These are phyloP conservation scores for Casuarina glauca DNA, from an alignment of 306 rosid genomes.

Conservation along the genomic window DNA sequence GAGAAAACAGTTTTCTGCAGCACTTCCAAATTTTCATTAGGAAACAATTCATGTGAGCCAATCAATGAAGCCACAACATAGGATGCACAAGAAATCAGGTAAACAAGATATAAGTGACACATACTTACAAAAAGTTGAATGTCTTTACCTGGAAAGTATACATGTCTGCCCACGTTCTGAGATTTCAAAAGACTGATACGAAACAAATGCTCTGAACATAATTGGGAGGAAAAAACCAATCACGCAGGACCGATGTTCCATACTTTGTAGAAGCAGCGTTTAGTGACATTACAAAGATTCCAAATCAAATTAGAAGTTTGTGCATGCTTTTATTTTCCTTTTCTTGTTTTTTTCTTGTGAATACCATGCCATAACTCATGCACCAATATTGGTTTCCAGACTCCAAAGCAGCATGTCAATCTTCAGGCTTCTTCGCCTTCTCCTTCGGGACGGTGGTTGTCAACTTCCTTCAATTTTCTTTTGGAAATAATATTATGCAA, in stretches of 20 bases:
- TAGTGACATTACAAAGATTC: conserved; percentile 64
- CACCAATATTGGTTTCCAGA: neutral
- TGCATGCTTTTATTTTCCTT: no score
- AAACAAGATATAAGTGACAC: conserved; percentile 18
- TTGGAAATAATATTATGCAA: no score
- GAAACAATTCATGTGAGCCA: conserved; percentile 62
- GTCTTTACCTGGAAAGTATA: conserved; percentile 60
- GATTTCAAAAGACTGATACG: conserved; percentile 44
- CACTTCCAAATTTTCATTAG: conserved; percentile 76
- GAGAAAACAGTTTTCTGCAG: conserved; percentile 70
- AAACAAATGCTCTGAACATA: conserved; percentile 59
- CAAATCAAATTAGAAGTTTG: conserved; percentile 39
- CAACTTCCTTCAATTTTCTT: no score
- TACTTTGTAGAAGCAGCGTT: conserved; percentile 65
- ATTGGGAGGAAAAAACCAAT: conserved; percentile 73
- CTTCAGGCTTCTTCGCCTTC: no score
- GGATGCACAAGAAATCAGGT: conserved; percentile 19
- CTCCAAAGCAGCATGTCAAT: no score
- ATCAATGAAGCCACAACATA: conserved; percentile 21
- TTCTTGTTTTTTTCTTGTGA: no score
- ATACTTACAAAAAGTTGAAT: conserved; percentile 21
- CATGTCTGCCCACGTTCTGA: conserved; percentile 41
- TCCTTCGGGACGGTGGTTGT: no score
- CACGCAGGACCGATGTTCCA: conserved; percentile 74
- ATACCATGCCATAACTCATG: neutral